phyloP scores from a whole-genome alignment of 371 early-diverging fungal genomes.

The Thermomucor indicae-seudaticae region DNA sequence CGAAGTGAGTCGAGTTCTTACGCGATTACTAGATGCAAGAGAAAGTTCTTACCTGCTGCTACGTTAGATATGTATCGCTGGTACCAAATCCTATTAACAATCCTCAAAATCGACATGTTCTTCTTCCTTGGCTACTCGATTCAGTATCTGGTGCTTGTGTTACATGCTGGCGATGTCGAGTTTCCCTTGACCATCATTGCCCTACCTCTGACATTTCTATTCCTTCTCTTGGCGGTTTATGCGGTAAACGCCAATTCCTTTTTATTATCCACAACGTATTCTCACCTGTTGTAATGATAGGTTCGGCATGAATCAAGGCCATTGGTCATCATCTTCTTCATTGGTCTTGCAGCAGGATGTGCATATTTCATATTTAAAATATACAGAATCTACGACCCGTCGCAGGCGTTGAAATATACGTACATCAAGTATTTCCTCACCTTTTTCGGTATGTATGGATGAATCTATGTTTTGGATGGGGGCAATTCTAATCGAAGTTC shows the following conservation, averaged over 20 bases:
- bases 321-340: constrained; percentile 64
- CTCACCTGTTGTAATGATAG: constrained; percentile 9
- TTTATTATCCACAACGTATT: neutral
- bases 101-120: constrained; percentile 87
- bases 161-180: constrained; percentile 65
- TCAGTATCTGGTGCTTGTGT: constrained; percentile 81
- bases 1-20: constrained; percentile 50
- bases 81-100: constrained; percentile 82
- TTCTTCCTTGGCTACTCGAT: constrained; percentile 85
- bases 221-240: constrained; percentile 75
- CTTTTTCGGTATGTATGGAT: constrained; percentile 67
- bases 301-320: constrained; percentile 40
- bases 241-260: constrained; percentile 44
- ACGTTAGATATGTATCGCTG: constrained; percentile 69
- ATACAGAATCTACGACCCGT: constrained; percentile 69
- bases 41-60: neutral
- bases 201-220: constrained; percentile 69
- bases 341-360: constrained; percentile 63
- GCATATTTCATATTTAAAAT: constrained; percentile 88
- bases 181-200: constrained; percentile 81
- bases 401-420: constrained; percentile 55
- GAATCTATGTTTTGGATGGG: neutral
- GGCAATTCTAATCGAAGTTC: neutral
- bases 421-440: constrained; percentile 75
- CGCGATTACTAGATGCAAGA: neutral